Evolutionary conservation across 148 eudicot genomes (phyloP).

Genomic region (Heliamphora exappendiculata): DNA sequence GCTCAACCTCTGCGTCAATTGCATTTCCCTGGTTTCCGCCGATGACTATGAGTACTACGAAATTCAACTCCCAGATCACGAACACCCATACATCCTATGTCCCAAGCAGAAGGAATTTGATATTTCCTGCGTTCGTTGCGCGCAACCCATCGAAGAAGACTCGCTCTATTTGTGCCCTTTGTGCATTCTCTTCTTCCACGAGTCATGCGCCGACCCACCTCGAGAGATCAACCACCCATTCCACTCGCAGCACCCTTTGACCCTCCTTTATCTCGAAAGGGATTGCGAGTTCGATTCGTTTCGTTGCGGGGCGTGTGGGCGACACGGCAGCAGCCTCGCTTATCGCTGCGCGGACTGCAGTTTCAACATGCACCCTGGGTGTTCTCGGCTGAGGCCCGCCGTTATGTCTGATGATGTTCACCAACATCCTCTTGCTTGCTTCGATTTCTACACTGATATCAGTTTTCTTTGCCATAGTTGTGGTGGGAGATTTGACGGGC

Average conservation of each 20-base stretch:
- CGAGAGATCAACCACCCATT: background rate
- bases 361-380: background rate
- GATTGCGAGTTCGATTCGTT: background rate
- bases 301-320: background rate
- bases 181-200: background rate
- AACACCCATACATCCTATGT: too few relatives aligned
- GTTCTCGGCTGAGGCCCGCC: background rate
- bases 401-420: background rate
- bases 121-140: background rate
- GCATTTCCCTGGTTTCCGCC: too few relatives aligned
- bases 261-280: background rate
- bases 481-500: background rate
- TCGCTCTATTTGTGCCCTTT: background rate
- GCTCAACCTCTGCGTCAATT: too few relatives aligned
- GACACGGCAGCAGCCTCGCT: background rate
- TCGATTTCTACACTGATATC: background rate
- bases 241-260: background rate
- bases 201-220: background rate
- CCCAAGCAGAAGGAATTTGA: too few relatives aligned
- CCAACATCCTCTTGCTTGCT: slow-evolving; percentile 1
- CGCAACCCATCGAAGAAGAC: background rate
- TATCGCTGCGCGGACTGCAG: background rate
- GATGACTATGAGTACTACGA: too few relatives aligned
- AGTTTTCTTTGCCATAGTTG: too few relatives aligned
- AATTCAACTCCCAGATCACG: too few relatives aligned